Base-by-base conservation (phyloP, 768 basidiomycete species). In the Trametes meyenii region DNA sequence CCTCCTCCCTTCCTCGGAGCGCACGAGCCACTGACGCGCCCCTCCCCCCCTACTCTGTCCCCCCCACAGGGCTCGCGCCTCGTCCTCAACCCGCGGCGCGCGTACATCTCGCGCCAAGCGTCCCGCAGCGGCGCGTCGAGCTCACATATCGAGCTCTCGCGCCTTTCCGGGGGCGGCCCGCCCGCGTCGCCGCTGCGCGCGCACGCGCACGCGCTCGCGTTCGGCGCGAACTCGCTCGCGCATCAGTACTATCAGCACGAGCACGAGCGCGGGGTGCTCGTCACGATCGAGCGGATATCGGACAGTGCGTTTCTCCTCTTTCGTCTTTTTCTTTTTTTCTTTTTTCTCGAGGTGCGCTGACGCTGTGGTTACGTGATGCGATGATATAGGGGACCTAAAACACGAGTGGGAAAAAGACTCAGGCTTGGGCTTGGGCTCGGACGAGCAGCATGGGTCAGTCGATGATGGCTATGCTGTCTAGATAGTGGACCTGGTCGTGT, bases 11-110 rank as follows among this genome's bases (percentile, higher is more conserved):
- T 14, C 29, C 12, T 42, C 16, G 17, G 26, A 21, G 11, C 39
- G 24, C 12, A 39, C 44, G 10, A 8, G 29, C 8, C 29, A 33
- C 29, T 33, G 8, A 33, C 29, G 29, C 29, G 29, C 29, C 29
- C 29, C 29, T 33, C 8, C 29, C 8, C 29, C 29, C 29, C 29
- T 33, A 3, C 29, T 8, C 12, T 19, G 2, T 23, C 26, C 1
- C 6, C 17, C 14, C 5, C n/a, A 8, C 45, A 69, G 68, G 68
- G 68, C 33, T 69, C 66, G 11, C 66, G 68, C 2, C 52, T 69
- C 1, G 55, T 69, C n/a, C 57, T 67, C 0, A 64, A 61, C n/a
- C 63, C 63, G 7, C 62, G 66, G 36, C 51, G 59, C 33, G 44
- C 59, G 6, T 60, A 44, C 24, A 14, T 43, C 11, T 29, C 42